Percentiles rank a stretch among this genome's conserved stretches.
Conservation (phyloP, 192 early-diverging fungal genomes). For the Coemansia sp. region DNA sequence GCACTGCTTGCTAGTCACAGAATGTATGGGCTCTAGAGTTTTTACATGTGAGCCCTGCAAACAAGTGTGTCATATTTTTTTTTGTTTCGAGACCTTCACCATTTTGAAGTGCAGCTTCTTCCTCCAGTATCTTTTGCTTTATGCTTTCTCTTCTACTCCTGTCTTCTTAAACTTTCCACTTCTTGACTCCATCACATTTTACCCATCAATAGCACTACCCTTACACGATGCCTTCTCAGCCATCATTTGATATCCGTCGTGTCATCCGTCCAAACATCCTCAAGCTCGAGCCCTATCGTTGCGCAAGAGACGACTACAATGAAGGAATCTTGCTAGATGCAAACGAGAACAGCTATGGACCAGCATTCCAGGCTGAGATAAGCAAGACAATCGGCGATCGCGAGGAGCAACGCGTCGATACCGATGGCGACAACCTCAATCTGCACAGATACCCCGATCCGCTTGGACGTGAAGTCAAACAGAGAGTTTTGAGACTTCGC, state of each 20-base stretch:
- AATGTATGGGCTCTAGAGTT: background rate
- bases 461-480: constrained; percentile 81
- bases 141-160: too few species aligned
- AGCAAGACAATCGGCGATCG: constrained; percentile 15
- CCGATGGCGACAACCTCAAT: constrained; percentile 35
- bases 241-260: constrained; percentile 59
- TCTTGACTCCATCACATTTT: background rate
- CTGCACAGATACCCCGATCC: constrained; percentile 98
- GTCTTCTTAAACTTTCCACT: background rate
- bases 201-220: background rate
- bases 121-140: background rate
- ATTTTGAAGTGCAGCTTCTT: constrained; percentile 1
- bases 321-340: constrained; percentile 95
- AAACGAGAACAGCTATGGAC: constrained; percentile 96
- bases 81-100: background rate
- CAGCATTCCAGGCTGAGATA: constrained; percentile 49
- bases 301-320: constrained; percentile 97
- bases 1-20: background rate
- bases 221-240: constrained; percentile 17
- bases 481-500: constrained; percentile 69
- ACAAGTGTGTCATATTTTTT: constrained; percentile 1
- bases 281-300: constrained; percentile 86
- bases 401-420: constrained; percentile 15
- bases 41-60: background rate
- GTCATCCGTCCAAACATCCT: constrained; percentile 82